These are phyloP conservation scores for Colletotrichum siamense DNA, from an alignment of 2,329 filamentous ascomycete species.

Conservation along the genomic window DNA sequence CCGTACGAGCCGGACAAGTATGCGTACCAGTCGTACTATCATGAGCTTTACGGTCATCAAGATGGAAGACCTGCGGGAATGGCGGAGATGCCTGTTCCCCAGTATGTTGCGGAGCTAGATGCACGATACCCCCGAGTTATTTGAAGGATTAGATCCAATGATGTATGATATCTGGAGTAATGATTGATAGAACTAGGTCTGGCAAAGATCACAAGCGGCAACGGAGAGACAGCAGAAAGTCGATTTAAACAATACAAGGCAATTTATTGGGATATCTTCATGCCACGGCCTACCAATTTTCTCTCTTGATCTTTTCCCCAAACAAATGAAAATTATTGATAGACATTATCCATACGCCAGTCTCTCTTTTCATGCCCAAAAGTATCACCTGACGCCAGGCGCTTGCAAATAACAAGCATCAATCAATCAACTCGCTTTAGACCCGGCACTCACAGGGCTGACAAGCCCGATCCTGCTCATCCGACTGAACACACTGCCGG, in stretches of 20 bases:
- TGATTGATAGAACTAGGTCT: not conserved
- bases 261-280: not conserved
- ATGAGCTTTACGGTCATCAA: not conserved
- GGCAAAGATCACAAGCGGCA: not conserved
- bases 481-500: constrained; percentile 16
- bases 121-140: not conserved
- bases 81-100: not conserved
- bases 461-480: constrained; percentile 18
- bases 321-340: not conserved
- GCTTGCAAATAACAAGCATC: not conserved
- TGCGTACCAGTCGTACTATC: not conserved
- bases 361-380: not conserved
- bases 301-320: not conserved
- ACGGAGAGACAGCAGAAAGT: not conserved
- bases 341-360: not conserved
- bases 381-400: not conserved
- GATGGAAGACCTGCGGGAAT: not conserved
- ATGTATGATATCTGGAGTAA: not conserved
- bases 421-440: not conserved
- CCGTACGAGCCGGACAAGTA: not conserved
- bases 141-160: not conserved
- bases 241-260: not conserved
- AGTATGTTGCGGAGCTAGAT: not conserved
- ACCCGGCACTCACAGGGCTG: constrained; percentile 3
- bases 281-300: not conserved